These are phyloP conservation scores for Acorus gramineus DNA, from an alignment of 106 monocot species.

Conservation along the genomic window DNA sequence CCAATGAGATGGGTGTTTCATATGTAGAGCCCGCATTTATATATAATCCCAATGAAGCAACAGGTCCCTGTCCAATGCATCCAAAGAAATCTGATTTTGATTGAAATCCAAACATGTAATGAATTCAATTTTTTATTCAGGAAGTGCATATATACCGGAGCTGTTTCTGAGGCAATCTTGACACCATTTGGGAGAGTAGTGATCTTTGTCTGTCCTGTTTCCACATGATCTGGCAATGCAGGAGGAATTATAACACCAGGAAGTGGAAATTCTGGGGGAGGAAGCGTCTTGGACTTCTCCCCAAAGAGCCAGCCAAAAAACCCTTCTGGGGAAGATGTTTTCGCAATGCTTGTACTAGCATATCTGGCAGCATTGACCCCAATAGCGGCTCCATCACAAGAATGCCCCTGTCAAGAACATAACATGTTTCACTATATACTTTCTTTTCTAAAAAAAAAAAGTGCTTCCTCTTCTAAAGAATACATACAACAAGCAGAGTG, in stretches of 20 bases:
- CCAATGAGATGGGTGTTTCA: constrained; percentile 44
- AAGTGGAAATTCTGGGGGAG: constrained; percentile 53
- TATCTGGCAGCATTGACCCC: constrained; percentile 30
- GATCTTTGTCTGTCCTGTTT: constrained; percentile 56
- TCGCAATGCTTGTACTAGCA: constrained; percentile 63
- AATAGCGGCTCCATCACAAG: constrained; percentile 8
- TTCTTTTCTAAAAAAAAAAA: too few species aligned
- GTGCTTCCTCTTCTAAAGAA: too few species aligned
- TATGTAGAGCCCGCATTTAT: constrained; percentile 69
- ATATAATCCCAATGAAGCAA: constrained; percentile 63
- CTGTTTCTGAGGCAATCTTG: constrained; percentile 65
- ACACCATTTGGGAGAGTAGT: constrained; percentile 63
- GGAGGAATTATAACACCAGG: constrained; percentile 45
- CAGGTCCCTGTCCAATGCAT: constrained; percentile 33
- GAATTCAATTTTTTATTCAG: background rate
- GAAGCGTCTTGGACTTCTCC: constrained; percentile 27
- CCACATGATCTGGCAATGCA: constrained; percentile 51
- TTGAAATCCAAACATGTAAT: too few species aligned
- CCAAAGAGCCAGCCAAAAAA: constrained; percentile 53
- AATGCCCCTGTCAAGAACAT: constrained; percentile 14
- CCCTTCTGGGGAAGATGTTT: constrained; percentile 45
- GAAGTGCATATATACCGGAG: constrained; percentile 33
- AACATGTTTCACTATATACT: background rate
- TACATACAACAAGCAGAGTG: too few species aligned
- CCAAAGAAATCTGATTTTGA: too few species aligned